phyloP scores from a whole-genome alignment of 2,329 filamentous ascomycete genomes.

The Phaeosphaeriaceae sp. region DNA sequence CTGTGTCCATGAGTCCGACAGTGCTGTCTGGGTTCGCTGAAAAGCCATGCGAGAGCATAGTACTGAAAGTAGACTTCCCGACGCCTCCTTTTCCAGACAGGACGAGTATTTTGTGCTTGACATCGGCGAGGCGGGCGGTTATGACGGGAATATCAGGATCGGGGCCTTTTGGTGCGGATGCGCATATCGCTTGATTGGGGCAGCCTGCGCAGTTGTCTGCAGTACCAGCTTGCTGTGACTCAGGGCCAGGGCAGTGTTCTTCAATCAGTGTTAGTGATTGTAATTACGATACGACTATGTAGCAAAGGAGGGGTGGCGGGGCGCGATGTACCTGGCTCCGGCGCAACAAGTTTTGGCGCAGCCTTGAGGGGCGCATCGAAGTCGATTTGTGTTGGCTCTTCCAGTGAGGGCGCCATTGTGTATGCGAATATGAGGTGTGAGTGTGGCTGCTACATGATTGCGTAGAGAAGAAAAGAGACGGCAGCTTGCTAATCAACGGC shows the following conservation, averaged over 20 bases:
- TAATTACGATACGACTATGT: constrained; percentile 43
- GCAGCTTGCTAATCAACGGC: constrained; percentile 43
- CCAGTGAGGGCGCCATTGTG: constrained; percentile 80
- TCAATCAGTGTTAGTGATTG: constrained; percentile 5
- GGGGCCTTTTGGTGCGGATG: constrained; percentile 90
- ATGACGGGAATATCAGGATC: constrained; percentile 94
- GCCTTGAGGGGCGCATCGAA: constrained; percentile 77
- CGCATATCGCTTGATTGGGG: constrained; percentile 95
- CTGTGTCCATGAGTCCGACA: constrained; percentile 96
- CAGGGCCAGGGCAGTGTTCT: constrained; percentile 94
- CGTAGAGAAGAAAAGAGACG: constrained; percentile 24
- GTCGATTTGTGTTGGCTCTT: constrained; percentile 72
- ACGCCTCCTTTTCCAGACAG: constrained; percentile 96
- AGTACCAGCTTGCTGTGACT: constrained; percentile 71
- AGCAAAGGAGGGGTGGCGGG: constrained; percentile 50
- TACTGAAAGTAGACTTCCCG: constrained; percentile 93
- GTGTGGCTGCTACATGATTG: constrained; percentile 27
- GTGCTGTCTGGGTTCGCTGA: constrained; percentile 78
- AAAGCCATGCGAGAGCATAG: constrained; percentile 87
- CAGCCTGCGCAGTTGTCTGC: constrained; percentile 90
- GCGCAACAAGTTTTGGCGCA: constrained; percentile 85
- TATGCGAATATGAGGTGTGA: constrained; percentile 8
- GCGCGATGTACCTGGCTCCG: constrained; percentile 71
- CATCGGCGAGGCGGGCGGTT: constrained; percentile 77
- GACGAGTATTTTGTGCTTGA: constrained; percentile 91